Evolutionary conservation across 73 alveolate genomes (phyloP).

Genomic region (Breviolum minutum): DNA sequence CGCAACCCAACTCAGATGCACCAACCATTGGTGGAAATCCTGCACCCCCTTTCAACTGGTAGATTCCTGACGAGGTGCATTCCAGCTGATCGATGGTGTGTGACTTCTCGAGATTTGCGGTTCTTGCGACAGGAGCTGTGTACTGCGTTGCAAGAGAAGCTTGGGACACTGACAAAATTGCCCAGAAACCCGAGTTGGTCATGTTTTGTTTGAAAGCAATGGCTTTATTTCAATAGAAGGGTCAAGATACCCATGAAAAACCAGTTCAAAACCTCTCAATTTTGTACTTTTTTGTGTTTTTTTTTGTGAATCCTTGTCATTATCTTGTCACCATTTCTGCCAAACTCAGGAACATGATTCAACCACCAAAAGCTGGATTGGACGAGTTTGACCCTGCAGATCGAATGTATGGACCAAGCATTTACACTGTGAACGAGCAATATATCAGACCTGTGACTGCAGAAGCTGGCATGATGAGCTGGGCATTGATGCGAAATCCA

Average conservation of each 20-base stretch:
- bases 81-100: constrained; percentile 60
- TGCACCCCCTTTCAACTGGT: no score
- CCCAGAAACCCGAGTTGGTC: no score
- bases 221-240: no score
- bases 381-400: not conserved
- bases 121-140: not conserved
- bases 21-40: no score
- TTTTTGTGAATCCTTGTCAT: no score
- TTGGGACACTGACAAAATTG: no score
- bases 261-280: no score
- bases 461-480: constrained; percentile 63
- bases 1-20: no score
- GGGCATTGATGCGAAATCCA: constrained; percentile 84
- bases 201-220: no score
- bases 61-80: not conserved
- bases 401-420: constrained; percentile 58
- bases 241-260: no score
- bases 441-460: constrained; percentile 47
- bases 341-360: not conserved
- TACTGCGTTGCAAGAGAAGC: no score
- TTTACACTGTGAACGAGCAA: constrained; percentile 6
- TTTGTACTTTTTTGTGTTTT: no score
- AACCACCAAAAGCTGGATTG: not conserved
- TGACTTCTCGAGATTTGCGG: constrained; percentile 20
- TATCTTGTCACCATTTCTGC: not conserved